Evolutionary conservation across 495 filamentous ascomycete species (phyloP).

Genomic region (Aspergillus bertholletiae): DNA sequence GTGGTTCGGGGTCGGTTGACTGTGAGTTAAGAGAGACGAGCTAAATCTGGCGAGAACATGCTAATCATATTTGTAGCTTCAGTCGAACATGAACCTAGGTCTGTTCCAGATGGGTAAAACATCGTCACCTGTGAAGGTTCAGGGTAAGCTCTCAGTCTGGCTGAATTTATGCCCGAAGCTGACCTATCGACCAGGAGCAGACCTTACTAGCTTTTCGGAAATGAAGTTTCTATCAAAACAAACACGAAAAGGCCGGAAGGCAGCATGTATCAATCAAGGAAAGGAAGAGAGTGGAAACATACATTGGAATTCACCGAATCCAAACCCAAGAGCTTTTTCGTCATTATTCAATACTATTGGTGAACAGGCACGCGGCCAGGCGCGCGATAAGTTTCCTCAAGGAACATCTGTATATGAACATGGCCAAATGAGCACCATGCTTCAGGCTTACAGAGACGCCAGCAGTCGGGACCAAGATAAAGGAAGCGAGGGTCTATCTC

Average conservation of each 20-base stretch:
- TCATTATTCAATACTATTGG: neutral
- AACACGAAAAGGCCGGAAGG: neutral
- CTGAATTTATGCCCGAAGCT: conserved; percentile 9
- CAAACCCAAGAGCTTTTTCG: neutral
- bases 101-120: conserved; percentile 70
- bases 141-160: too few relatives aligned
- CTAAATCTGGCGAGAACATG: conserved; percentile 1
- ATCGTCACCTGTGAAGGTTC: conserved; percentile 53
- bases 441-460: neutral
- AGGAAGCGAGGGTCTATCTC: neutral
- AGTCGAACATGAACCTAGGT: conserved; percentile 45
- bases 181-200: conserved; percentile 44
- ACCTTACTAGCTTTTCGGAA: conserved; percentile 66
- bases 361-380: too few relatives aligned
- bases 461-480: neutral
- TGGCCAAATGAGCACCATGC: neutral
- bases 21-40: conserved; percentile 34
- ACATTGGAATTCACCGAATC: neutral
- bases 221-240: conserved; percentile 52
- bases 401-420: neutral
- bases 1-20: conserved; percentile 61
- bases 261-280: neutral
- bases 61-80: conserved; percentile 44
- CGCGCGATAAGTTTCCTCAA: neutral
- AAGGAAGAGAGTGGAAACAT: conserved; percentile 18